Evolutionary conservation across 2,329 filamentous ascomycete genomes (phyloP), one percentile per base, ranked within the genome.

Genomic region (Penicillium sp.): DNA sequence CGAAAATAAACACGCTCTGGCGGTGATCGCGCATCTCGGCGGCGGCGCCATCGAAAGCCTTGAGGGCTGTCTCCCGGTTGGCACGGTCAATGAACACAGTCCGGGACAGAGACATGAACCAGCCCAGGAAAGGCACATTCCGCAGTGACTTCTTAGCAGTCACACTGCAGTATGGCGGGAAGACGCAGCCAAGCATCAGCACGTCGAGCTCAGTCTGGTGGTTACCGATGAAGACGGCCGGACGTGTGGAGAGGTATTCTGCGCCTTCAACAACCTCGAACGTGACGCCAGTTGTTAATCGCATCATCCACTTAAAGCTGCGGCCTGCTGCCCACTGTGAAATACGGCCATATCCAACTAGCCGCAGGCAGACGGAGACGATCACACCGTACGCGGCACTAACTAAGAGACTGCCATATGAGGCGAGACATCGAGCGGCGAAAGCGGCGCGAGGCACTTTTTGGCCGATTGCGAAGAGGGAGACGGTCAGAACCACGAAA

Each of bases 121-220:
- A 96, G 57, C 94, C 94, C 52, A 99, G 80, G 72, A 99, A 85
- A 1, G 94, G 94, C 35, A 88, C 78, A 59, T 82, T 85, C 72
- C 87, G 88, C 68, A 99, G 79, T 52, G 85, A 89, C 68, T 86
- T 86, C 82, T 99, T 99, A 45, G 93, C 92, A 25, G 93, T 97
- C 56, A 99, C 89, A 68, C 87, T 91, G 80, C 89, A 96, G 80
- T 95, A 91, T 67, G 85, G 86, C 46, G 94, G 94, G 76, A 97
- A 97, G 68, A 96, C 85, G 74, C 82, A 80, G 59, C 91, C 94
- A 29, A 99, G 83, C 85, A 97, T 89, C 56, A 96, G 82, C 39
- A 99, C 89, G 70, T 99, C 94, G 63, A 99, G 84, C 77, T 97
- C 94, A 23, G 89, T 91, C 81, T 99, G 94, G 77, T 99, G 94